These are phyloP conservation scores for Ceratocystis cacaofunesta DNA, from an alignment of 2,329 filamentous ascomycete species.

Conservation along the genomic window DNA sequence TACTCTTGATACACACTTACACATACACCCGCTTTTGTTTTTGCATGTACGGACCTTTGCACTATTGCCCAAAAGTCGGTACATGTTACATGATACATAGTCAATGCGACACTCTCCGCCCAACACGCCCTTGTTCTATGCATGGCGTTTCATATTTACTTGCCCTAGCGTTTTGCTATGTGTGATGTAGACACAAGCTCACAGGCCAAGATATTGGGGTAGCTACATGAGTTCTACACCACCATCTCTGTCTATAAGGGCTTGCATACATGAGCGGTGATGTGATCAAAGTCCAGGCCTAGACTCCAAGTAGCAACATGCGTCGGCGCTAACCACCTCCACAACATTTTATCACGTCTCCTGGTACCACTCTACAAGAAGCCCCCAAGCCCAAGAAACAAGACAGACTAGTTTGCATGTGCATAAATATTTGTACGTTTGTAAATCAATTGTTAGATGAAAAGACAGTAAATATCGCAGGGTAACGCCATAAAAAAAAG, in stretches of 20 bases:
- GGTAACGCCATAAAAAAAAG: neutral
- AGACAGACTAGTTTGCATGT: neutral
- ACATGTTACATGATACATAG: neutral
- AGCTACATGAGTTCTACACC: too few species aligned
- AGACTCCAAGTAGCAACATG: too few species aligned
- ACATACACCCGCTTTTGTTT: neutral
- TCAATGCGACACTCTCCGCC: neutral
- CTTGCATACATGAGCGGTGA: too few species aligned
- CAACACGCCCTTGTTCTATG: neutral
- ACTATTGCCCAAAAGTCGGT: slow-evolving; percentile 1
- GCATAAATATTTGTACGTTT: slow-evolving; percentile 1
- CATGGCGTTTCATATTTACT: neutral
- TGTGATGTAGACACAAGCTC: neutral
- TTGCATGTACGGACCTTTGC: slow-evolving; percentile 2
- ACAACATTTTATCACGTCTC: neutral
- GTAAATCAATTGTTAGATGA: slow-evolving; percentile 3
- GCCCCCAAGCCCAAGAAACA: neutral
- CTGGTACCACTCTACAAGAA: neutral
- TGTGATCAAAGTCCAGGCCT: too few species aligned
- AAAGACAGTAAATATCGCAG: slow-evolving; percentile 1
- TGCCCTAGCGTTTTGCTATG: neutral
- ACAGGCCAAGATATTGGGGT: neutral
- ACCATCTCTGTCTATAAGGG: too few species aligned
- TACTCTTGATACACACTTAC: neutral
- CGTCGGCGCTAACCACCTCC: neutral